Conservation (phyloP, 2,329 filamentous ascomycete genomes). For the Paecilomyces formosus region DNA sequence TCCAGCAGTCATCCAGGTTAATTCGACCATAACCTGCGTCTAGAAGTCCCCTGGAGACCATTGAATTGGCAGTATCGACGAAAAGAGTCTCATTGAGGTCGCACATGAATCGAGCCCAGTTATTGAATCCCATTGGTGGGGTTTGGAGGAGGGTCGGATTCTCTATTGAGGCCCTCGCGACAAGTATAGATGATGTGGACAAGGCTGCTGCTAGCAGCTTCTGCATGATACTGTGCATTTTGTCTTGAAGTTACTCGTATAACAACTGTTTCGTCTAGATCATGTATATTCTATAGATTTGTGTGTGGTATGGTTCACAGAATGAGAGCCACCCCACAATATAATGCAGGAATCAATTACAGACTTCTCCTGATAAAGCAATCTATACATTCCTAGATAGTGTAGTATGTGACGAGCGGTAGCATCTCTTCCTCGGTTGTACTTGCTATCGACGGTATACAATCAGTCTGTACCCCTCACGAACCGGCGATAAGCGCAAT, state of each 20-base stretch:
- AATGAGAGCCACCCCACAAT: not conserved
- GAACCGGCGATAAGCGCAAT: not conserved
- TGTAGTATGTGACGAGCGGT: no score
- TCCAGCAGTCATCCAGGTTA: slow-evolving; percentile 44
- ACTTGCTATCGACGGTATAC: not conserved
- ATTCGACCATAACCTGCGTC: slow-evolving; percentile 31
- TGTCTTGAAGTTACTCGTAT: not conserved
- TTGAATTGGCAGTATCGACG: slow-evolving; percentile 40
- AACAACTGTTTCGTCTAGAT: not conserved
- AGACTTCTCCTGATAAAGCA: no score
- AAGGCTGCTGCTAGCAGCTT: not conserved
- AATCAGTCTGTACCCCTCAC: not conserved
- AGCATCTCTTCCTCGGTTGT: no score
- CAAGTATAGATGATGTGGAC: not conserved
- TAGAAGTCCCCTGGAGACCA: slow-evolving; percentile 35
- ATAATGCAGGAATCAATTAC: no score
- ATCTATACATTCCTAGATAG: no score
- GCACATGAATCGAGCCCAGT: slow-evolving; percentile 44
- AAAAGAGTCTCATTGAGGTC: slow-evolving; percentile 44
- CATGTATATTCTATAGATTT: not conserved
- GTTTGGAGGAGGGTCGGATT: slow-evolving; percentile 21
- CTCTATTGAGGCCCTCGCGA: slow-evolving; percentile 9
- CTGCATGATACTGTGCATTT: not conserved
- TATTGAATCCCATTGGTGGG: slow-evolving; percentile 48
- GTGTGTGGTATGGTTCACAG: not conserved